Conservation (phyloP, 2,329 filamentous ascomycete species). For the Acarospora socialis region DNA sequence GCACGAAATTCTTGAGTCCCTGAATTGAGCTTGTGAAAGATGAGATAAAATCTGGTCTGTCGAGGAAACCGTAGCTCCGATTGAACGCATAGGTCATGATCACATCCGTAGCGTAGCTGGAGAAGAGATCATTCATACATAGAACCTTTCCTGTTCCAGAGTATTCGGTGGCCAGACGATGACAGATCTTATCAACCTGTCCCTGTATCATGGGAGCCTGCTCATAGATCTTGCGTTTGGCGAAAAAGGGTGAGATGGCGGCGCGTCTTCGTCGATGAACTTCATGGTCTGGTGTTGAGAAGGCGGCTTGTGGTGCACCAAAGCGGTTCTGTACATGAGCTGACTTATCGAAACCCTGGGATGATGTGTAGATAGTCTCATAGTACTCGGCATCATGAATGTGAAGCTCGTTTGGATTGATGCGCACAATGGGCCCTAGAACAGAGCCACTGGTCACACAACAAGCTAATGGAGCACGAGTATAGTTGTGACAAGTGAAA, state of each 20-base stretch:
- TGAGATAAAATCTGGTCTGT: conserved; percentile 1
- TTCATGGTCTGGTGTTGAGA: conserved; percentile 14
- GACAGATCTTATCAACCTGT: background rate
- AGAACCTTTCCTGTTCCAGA: conserved; percentile 1
- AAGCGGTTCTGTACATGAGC: conserved; percentile 8
- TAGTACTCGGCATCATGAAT: conserved; percentile 20
- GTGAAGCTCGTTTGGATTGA: conserved; percentile 20
- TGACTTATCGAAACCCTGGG: conserved; percentile 9
- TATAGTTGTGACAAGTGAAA: no score
- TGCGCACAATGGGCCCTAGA: conserved; percentile 16
- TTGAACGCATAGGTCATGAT: conserved; percentile 6
- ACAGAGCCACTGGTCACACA: background rate
- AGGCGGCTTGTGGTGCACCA: conserved; percentile 13
- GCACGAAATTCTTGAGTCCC: background rate
- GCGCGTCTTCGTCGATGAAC: conserved; percentile 16
- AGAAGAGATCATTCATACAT: conserved; percentile 4
- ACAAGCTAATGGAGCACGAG: no score
- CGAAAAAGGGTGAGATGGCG: conserved; percentile 18
- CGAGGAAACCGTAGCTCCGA: conserved; percentile 3
- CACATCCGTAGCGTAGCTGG: conserved; percentile 4
- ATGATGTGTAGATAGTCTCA: conserved; percentile 17
- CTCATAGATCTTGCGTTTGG: conserved; percentile 13
- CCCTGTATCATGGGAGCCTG: conserved; percentile 4
- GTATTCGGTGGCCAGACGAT: conserved; percentile 3
- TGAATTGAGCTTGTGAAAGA: conserved; percentile 4